Evolutionary conservation across 2,329 filamentous ascomycete species (phyloP), one percentile per base, ranked within the genome.

Genomic region (Tolypocladium paradoxum): DNA sequence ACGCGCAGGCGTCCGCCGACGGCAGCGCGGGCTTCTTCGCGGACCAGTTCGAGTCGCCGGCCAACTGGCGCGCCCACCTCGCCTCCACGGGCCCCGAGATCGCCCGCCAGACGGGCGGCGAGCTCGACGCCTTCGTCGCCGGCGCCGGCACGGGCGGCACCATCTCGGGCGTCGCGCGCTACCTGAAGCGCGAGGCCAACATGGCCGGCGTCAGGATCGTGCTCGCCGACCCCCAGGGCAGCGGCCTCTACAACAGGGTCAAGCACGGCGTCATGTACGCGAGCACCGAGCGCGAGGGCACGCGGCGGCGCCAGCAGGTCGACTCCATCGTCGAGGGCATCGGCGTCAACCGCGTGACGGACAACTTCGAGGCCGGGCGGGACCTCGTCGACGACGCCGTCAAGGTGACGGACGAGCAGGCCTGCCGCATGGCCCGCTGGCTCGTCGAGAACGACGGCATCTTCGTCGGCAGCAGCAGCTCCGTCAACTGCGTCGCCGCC

Each of bases 261-360:
- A 87, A 87, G 61, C 88, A 93, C 68, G 93, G 92, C 6, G 93
- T 99, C 56, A 96, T 99, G 89, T 99, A 96, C 71, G 87, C 90
- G 55, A 64, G 79, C 1, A 95, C 88, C 33, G 93, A 99, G 72
- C 82, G 80, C 58, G 93, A 99, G 75, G 93, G 93, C 4, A 97
- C 92, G 14, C 78, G 93, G 16, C 79, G 95, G 49, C 78, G 93
- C 55, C 84, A 88, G 62, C 95, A 99, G 70, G 90, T 99, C 51
- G 95, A 99, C 73, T 91, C 87, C 5, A 89, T 99, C 58, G 90
- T 99, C 31, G 95, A 99, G 71, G 93, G 93, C 1, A 89, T 99
- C 58, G 93, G 93, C 1, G 88, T 97, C 68, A 99, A 96, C 66
- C 84, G 93, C 2, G 78, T 96, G n/a, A 99, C 93, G 1, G 81